phyloP scores from a whole-genome alignment of 208 protist species.

The Leishmania braziliensis region DNA sequence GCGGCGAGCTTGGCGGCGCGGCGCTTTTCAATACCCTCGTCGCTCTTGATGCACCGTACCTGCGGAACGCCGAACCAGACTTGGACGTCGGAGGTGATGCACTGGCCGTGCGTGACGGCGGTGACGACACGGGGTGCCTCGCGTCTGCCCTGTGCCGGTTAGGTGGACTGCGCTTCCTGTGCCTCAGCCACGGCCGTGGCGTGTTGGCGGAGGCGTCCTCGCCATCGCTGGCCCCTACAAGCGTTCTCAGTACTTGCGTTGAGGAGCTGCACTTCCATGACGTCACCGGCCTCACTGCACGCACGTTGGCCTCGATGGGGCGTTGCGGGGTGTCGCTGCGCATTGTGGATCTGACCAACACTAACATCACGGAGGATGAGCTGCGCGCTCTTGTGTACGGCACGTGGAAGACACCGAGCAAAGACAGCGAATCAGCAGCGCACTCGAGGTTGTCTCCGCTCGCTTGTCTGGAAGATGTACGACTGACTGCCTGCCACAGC shows the following conservation, averaged over 20 bases:
- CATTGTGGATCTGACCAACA: conserved; percentile 30
- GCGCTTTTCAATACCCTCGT: conserved; percentile 12
- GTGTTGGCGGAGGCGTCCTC: background rate
- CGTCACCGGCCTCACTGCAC: conserved; percentile 8
- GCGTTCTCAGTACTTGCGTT: background rate
- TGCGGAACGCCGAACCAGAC: conserved; percentile 6
- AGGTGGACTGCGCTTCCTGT: conserved; percentile 13
- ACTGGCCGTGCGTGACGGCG: conserved; percentile 1
- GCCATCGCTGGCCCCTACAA: background rate
- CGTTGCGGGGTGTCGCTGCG: conserved; percentile 13
- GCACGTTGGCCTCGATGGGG: conserved; percentile 9
- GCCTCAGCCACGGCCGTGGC: conserved; percentile 7
- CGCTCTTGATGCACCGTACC: conserved; percentile 22
- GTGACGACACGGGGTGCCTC: background rate
- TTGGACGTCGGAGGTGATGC: background rate
- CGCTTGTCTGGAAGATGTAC: conserved; percentile 18
- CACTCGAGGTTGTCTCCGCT: conserved; percentile 6
- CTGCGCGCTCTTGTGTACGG: conserved; percentile 23
- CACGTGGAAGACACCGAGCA: background rate
- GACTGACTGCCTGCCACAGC: conserved; percentile 27
- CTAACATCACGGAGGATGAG: conserved; percentile 10
- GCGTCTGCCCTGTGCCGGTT: conserved; percentile 2
- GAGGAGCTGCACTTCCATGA: conserved; percentile 20
- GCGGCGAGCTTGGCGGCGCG: background rate
- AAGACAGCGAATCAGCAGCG: background rate